These are phyloP conservation scores for Cordyceps cicadae DNA, from an alignment of 2,329 filamentous ascomycete genomes.

Conservation along the genomic window DNA sequence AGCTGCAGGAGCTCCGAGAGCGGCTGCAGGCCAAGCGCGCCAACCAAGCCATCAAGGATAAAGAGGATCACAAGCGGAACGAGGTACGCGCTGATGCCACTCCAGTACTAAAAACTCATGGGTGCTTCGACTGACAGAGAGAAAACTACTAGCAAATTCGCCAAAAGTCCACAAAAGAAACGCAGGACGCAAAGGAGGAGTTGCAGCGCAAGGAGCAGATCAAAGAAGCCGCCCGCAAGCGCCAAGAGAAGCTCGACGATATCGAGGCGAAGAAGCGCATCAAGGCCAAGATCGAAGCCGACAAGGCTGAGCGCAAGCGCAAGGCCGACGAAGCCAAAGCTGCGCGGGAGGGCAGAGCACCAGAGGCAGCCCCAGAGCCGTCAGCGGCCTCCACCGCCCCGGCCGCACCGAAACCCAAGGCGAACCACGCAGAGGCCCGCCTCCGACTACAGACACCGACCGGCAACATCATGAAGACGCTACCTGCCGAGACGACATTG, in stretches of 20 bases:
- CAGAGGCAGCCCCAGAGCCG: slow-evolving; percentile 30
- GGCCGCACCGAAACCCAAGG: slow-evolving; percentile 50
- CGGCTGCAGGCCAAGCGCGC: slow-evolving; percentile 67
- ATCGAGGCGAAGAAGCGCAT: slow-evolving; percentile 80
- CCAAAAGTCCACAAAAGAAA: slow-evolving; percentile 81
- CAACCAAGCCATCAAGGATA: slow-evolving; percentile 60
- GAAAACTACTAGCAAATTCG: slow-evolving; percentile 49
- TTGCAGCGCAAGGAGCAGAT: slow-evolving; percentile 80
- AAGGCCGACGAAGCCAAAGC: slow-evolving; percentile 84
- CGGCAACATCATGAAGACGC: slow-evolving; percentile 77
- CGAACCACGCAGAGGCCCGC: slow-evolving; percentile 70
- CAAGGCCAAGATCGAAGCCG: slow-evolving; percentile 86
- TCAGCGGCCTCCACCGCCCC: slow-evolving; percentile 36
- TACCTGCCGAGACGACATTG: slow-evolving; percentile 81
- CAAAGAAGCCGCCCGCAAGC: slow-evolving; percentile 82
- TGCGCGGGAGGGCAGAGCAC: slow-evolving; percentile 64
- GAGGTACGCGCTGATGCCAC: slow-evolving; percentile 48
- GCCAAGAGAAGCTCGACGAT: slow-evolving; percentile 79
- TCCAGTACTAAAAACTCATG: neutral
- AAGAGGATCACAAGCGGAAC: slow-evolving; percentile 74
- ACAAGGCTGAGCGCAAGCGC: slow-evolving; percentile 79
- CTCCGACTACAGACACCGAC: slow-evolving; percentile 66
- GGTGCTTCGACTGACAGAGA: slow-evolving; percentile 10
- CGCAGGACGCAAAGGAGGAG: slow-evolving; percentile 84
- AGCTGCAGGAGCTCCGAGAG: slow-evolving; percentile 64